Evolutionary conservation across 805 yeast genomes (phyloP).

Genomic region (Wickerhamiella parazyma): DNA sequence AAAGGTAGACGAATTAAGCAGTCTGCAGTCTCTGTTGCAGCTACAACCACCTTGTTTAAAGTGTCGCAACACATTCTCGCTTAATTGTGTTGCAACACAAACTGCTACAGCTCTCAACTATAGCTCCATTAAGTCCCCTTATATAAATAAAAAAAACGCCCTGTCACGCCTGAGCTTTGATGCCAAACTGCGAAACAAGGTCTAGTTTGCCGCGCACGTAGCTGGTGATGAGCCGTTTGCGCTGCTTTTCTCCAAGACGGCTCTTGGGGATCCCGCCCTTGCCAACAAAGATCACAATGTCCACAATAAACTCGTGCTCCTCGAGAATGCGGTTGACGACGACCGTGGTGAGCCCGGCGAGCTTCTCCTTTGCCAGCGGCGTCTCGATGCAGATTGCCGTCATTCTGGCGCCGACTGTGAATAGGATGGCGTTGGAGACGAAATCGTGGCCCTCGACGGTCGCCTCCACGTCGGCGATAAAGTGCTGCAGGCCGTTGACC

Average conservation of each 20-base stretch:
- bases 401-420: slow-evolving; percentile 53
- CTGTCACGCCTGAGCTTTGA: slow-evolving; percentile 8
- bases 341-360: slow-evolving; percentile 70
- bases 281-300: slow-evolving; percentile 68
- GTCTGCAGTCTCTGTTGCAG: too few relatives aligned
- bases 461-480: slow-evolving; percentile 69
- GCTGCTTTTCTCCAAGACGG: slow-evolving; percentile 60
- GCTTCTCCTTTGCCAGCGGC: slow-evolving; percentile 24
- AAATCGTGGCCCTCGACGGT: slow-evolving; percentile 43
- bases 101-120: too few relatives aligned
- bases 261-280: slow-evolving; percentile 53
- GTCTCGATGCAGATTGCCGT: slow-evolving; percentile 60
- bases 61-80: too few relatives aligned
- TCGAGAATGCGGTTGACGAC: slow-evolving; percentile 66
- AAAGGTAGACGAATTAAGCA: too few relatives aligned
- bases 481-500: slow-evolving; percentile 78
- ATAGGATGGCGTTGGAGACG: slow-evolving; percentile 43
- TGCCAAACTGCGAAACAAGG: slow-evolving; percentile 14
- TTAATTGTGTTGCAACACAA: too few relatives aligned
- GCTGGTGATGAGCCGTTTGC: slow-evolving; percentile 47
- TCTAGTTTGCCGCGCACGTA: slow-evolving; percentile 41
- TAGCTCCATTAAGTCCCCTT: too few relatives aligned
- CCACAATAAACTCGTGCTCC: slow-evolving; percentile 69
- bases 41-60: too few relatives aligned
- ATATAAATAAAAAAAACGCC: neutral